Evolutionary conservation across 2,329 filamentous ascomycete genomes (phyloP), one percentile per base, ranked within the genome.

Genomic region (Rutstroemia sp.): DNA sequence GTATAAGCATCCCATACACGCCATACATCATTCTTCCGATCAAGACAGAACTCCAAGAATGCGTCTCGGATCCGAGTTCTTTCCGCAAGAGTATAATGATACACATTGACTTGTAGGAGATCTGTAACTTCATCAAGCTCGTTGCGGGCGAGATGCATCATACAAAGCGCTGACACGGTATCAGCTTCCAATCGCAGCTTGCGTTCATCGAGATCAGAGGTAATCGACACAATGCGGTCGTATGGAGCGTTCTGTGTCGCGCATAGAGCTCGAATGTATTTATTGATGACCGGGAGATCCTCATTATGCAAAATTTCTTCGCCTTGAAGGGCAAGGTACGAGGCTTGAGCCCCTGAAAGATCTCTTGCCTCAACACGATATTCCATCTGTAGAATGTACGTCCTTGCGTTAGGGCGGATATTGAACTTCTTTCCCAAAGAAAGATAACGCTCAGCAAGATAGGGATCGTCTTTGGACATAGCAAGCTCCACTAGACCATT

Each of bases 81-180:
- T 68, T 95, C 87, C 12, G 79, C 75, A 23, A 85, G 77, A 47
- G 88, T 87, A 69, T 83, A 90, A 56, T 85, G 80, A 62, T 84
- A 82, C 4, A 83, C 80, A 63, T 94, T 85, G 4, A 86, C 79
- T 23, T 91, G 90, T 16, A 97, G 79, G 0, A 95, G 79, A 67
- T 95, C 90, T 60, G 90, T 86, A 4, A 90, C 84, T 59, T 95
- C 90, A 61, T 85, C 83, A 45, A 85, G 79, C 67, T 95, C 88
- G 65, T 90, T 87, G 42, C 87, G 83, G 59, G 82, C 79, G 10
- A 96, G 78, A 63, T 95, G 87, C 44, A 87, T 76, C 46, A 85
- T 76, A 58, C 85, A 87, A n/a, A 96, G 76, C 0, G 82, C 79
- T 6, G 85, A 82, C 0, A 94, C 81, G 0, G 91, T 95, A 45